A percentile compares a stretch with the other conserved stretches of the same genome.
These are phyloP conservation scores for Rhizopogon rudus DNA, from an alignment of 768 basidiomycete species.

Conservation along the genomic window DNA sequence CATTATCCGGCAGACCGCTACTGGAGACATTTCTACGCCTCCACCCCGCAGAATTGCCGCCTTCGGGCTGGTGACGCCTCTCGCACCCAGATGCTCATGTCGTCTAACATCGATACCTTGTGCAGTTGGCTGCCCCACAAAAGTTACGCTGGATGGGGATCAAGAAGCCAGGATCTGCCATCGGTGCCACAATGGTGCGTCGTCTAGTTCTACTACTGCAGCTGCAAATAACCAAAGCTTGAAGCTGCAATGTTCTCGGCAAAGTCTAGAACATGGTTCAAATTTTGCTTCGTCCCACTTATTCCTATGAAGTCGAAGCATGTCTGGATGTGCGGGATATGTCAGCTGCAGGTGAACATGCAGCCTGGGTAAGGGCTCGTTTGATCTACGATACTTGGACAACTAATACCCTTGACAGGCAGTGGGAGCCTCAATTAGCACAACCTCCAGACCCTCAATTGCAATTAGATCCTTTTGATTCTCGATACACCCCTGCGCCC, in stretches of 20 bases:
- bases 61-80: too few species aligned
- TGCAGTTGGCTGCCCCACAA: conserved; percentile 64
- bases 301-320: conserved; percentile 57
- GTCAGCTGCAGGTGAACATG: conserved; percentile 55
- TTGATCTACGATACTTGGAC: neutral
- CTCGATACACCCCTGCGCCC: too few species aligned
- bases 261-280: conserved; percentile 69
- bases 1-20: too few species aligned
- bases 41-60: too few species aligned
- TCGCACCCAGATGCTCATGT: neutral
- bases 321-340: conserved; percentile 70
- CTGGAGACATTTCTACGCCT: too few species aligned
- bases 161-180: conserved; percentile 58
- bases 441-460: conserved; percentile 11
- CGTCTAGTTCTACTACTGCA: neutral
- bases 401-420: neutral
- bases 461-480: too few species aligned
- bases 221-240: neutral
- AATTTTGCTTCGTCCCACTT: conserved; percentile 70
- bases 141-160: conserved; percentile 49
- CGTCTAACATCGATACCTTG: conserved; percentile 5
- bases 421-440: conserved; percentile 32
- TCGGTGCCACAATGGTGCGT: conserved; percentile 63
- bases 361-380: conserved; percentile 41
- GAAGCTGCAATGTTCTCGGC: conserved; percentile 57